Evolutionary conservation across 305 asterid genomes (phyloP).

Genomic region (Solanum hybrid): DNA sequence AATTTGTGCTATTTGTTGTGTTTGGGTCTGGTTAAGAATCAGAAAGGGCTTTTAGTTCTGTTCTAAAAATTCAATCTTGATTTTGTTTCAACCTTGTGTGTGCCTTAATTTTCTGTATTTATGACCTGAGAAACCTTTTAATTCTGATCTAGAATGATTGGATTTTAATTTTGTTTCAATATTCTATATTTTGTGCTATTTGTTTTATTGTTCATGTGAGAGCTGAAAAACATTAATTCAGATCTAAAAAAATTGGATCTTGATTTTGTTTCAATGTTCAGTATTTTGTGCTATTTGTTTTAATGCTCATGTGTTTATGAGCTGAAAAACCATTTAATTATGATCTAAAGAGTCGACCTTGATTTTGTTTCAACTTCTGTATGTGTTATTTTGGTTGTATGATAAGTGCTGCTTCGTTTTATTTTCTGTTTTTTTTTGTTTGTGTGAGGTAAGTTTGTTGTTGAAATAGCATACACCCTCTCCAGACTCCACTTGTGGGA

Average conservation of each 20-base stretch:
- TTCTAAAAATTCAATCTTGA: not conserved
- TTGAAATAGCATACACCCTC: not conserved
- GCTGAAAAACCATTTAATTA: not conserved
- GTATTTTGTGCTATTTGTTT: not conserved
- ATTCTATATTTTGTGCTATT: not conserved
- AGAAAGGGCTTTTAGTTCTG: not conserved
- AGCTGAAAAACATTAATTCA: not conserved
- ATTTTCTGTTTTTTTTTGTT: not conserved
- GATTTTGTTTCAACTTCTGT: not conserved
- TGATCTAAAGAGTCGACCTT: not conserved
- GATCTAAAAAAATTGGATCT: not conserved
- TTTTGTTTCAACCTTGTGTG: not conserved
- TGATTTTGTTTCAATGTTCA: not conserved
- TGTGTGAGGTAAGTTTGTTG: not conserved
- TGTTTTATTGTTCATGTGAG: not conserved
- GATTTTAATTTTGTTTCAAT: not conserved
- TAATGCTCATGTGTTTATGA: not conserved
- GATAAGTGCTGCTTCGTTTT: not conserved
- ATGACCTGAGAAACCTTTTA: not conserved
- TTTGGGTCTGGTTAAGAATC: not conserved
- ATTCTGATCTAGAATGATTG: not conserved
- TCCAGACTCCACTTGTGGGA: not conserved
- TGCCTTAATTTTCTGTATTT: not conserved
- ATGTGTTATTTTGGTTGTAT: not conserved
- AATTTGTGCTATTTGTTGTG: not conserved